Percentiles rank a stretch among this genome's conserved stretches.
Conservation (phyloP, 2,329 filamentous ascomycete genomes). For the Leptographium radiaticola region DNA sequence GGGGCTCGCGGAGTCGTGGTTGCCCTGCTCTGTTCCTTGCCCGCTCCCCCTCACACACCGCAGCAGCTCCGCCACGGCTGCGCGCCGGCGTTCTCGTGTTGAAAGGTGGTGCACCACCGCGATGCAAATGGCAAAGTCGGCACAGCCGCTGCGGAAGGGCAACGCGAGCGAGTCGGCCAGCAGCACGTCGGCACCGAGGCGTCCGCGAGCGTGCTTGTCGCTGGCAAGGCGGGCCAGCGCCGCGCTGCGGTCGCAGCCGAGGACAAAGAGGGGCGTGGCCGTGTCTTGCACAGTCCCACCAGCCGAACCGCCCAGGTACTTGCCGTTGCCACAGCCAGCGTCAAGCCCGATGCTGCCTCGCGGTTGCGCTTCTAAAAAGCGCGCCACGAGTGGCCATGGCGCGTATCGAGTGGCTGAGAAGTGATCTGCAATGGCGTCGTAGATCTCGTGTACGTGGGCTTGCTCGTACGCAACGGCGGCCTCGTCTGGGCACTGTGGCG, state of each 20-base stretch:
- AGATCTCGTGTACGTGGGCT: slow-evolving; percentile 80
- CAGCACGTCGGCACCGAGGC: slow-evolving; percentile 43
- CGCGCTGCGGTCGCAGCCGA: slow-evolving; percentile 72
- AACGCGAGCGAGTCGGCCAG: slow-evolving; percentile 76
- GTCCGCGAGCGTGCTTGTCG: slow-evolving; percentile 13
- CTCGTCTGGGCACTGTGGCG: neutral
- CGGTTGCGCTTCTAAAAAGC: slow-evolving; percentile 54
- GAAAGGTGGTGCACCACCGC: slow-evolving; percentile 92
- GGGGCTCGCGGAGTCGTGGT: slow-evolving; percentile 1
- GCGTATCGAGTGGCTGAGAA: slow-evolving; percentile 69
- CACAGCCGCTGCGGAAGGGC: slow-evolving; percentile 50
- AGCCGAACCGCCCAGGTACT: neutral
- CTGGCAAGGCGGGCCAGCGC: slow-evolving; percentile 39
- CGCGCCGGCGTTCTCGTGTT: slow-evolving; percentile 56
- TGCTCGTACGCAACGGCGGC: slow-evolving; percentile 53
- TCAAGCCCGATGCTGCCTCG: slow-evolving; percentile 74
- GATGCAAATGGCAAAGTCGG: slow-evolving; percentile 85
- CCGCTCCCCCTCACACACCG: slow-evolving; percentile 38
- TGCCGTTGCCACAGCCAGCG: slow-evolving; percentile 53
- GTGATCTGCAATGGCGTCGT: slow-evolving; percentile 74
- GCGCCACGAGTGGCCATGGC: slow-evolving; percentile 86
- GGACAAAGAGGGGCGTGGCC: slow-evolving; percentile 59
- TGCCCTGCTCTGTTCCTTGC: slow-evolving; percentile 3
- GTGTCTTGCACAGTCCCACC: slow-evolving; percentile 22
- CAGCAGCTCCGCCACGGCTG: slow-evolving; percentile 60